These are phyloP conservation scores for Obelidium mucronatum DNA, from an alignment of 192 early-diverging fungal genomes.

Conservation along the genomic window DNA sequence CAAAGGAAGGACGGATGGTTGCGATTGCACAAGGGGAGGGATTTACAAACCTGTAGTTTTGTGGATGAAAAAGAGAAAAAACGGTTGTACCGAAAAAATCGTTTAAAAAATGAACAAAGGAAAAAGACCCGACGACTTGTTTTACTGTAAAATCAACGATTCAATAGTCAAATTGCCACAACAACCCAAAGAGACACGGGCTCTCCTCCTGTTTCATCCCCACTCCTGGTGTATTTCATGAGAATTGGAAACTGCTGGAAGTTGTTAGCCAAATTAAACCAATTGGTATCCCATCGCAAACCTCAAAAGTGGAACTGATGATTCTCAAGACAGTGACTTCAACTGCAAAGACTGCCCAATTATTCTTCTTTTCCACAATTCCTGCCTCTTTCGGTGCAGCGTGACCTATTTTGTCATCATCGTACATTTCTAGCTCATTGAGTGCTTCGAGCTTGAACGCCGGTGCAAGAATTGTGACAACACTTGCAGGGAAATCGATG, in stretches of 20 bases:
- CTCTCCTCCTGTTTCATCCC: slow-evolving; percentile 45
- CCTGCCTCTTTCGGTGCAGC: slow-evolving; percentile 54
- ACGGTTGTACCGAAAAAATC: not conserved
- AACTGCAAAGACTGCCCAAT: slow-evolving; percentile 66
- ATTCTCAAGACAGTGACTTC: slow-evolving; percentile 66
- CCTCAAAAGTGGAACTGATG: slow-evolving; percentile 1
- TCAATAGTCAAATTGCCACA: not conserved
- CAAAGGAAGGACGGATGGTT: not conserved
- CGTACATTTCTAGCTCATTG: slow-evolving; percentile 46
- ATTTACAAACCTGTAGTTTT: not conserved
- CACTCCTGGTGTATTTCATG: slow-evolving; percentile 60
- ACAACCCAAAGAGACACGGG: slow-evolving; percentile 8
- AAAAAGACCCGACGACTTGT: not conserved
- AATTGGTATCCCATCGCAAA: not conserved
- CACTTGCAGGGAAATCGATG: not conserved
- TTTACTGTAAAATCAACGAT: too few species aligned
- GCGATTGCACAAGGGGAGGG: not conserved
- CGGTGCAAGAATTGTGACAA: slow-evolving; percentile 5
- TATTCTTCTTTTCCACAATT: slow-evolving; percentile 67
- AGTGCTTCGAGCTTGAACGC: slow-evolving; percentile 8
- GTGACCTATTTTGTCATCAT: slow-evolving; percentile 40
- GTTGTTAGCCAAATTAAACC: not conserved
- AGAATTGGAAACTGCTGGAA: slow-evolving; percentile 74
- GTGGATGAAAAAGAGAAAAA: not conserved
- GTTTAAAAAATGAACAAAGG: not conserved